Evolutionary conservation across 2,329 filamentous ascomycete genomes (phyloP).

Genomic region (Ceratocystis variospora): DNA sequence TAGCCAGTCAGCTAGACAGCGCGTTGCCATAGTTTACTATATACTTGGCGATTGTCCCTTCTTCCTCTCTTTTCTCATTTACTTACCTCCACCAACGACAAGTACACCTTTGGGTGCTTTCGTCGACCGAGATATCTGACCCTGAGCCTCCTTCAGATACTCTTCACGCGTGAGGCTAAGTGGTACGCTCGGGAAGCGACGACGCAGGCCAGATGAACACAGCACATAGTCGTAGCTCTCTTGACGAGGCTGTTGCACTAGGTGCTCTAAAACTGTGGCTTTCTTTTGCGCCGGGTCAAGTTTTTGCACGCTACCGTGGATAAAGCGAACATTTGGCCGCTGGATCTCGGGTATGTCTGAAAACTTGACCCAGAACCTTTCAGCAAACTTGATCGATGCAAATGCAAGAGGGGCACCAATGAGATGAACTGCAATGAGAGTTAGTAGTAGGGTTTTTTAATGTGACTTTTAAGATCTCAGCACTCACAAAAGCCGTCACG

Average conservation of each 20-base stretch:
- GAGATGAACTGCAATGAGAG: constrained; percentile 45
- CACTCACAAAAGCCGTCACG: constrained; percentile 68
- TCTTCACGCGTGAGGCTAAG: constrained; percentile 46
- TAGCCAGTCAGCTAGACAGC: constrained; percentile 15
- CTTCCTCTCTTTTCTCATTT: constrained; percentile 31
- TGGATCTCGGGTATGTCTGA: constrained; percentile 53
- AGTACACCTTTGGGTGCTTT: constrained; percentile 46
- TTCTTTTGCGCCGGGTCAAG: constrained; percentile 47
- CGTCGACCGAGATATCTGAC: constrained; percentile 43
- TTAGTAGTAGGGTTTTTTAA: constrained; percentile 8
- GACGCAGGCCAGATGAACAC: constrained; percentile 53
- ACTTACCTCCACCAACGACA: constrained; percentile 50
- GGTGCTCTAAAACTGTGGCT: constrained; percentile 40
- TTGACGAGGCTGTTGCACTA: constrained; percentile 31
- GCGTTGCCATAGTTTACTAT: not conserved
- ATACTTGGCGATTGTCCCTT: not conserved
- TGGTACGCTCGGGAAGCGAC: constrained; percentile 60
- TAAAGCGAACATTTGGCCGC: constrained; percentile 44
- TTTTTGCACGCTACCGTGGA: constrained; percentile 50
- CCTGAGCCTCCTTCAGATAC: constrained; percentile 48
- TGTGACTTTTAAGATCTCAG: not conserved
- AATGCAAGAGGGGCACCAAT: constrained; percentile 64
- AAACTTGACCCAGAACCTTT: constrained; percentile 58
- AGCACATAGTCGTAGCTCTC: constrained; percentile 62
- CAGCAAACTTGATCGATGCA: constrained; percentile 46